These are phyloP conservation scores for Rutstroemia sp. DNA, from an alignment of 2,329 filamentous ascomycete species.

Conservation along the genomic window DNA sequence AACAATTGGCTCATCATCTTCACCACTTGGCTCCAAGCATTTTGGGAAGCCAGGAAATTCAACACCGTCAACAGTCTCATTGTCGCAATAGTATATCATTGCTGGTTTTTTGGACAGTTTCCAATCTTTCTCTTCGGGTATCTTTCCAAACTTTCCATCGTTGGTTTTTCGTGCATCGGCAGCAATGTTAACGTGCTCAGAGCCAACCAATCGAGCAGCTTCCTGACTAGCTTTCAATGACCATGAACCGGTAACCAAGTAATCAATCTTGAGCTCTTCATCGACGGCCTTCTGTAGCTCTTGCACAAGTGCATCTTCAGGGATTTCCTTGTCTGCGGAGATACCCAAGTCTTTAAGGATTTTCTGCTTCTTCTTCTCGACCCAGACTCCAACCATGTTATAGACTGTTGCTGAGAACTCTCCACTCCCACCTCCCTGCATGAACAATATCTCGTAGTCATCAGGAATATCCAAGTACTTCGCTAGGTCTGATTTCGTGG, in stretches of 20 bases:
- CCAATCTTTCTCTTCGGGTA: conserved; percentile 73
- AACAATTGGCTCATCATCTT: conserved; percentile 64
- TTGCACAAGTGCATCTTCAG: conserved; percentile 49
- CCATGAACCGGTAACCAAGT: conserved; percentile 84
- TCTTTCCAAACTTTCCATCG: conserved; percentile 77
- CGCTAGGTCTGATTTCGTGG: conserved; percentile 67
- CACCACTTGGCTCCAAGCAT: conserved; percentile 46
- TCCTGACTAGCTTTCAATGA: conserved; percentile 85
- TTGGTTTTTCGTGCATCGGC: conserved; percentile 59
- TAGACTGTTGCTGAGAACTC: conserved; percentile 80
- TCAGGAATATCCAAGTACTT: conserved; percentile 74
- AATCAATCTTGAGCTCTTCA: conserved; percentile 73
- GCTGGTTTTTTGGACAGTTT: conserved; percentile 61
- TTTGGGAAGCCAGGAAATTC: conserved; percentile 75
- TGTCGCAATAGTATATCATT: conserved; percentile 80
- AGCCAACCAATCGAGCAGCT: conserved; percentile 67
- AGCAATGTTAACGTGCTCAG: conserved; percentile 73
- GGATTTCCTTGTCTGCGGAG: conserved; percentile 37
- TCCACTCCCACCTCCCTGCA: conserved; percentile 80
- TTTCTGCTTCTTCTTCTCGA: conserved; percentile 56
- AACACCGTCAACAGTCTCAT: conserved; percentile 90
- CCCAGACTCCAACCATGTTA: conserved; percentile 79
- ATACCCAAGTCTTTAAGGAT: conserved; percentile 48
- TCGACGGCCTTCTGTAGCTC: conserved; percentile 57
- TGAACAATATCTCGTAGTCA: conserved; percentile 82